Evolutionary conservation across 2,329 filamentous ascomycete species (phyloP), one percentile per base, ranked within the genome.

Genomic region (Penicillium capsulatum): DNA sequence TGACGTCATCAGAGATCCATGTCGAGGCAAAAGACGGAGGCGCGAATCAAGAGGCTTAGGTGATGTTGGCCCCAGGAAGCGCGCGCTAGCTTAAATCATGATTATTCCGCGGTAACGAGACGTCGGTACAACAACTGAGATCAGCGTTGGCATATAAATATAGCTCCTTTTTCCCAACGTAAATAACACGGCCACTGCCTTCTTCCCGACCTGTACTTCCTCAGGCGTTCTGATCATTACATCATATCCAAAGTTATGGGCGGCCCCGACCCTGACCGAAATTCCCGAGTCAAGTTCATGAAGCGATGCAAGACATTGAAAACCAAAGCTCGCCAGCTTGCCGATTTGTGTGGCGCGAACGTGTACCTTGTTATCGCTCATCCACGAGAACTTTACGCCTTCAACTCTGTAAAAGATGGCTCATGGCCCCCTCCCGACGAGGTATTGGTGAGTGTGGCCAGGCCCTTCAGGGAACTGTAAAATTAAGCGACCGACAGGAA

Each of bases 11-110:
- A 24, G 11, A 24, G 22, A 24, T 24, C 22, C 22, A 11, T 8
- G 16, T 15, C 36, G 15, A 22, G 37, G 39, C 26, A 28, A 32
- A 30, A 37, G 41, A 11, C 30, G 34, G 1, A 48, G 35, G 39
- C 34, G 41, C 30, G 31, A 38, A 34, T 39, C 32, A 31, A 33
- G 15, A 26, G 17, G 17, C 28, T 24, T 11, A 24, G 17, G 22
- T 2, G 15, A 11, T 4, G 22, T 32, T 36, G 4, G 19, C 11
- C 15, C 17, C 13, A 30, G 17, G 10, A 42, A 33, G 27, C 33
- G 30, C 17, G n/a, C 16, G 2, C 7, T 3, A 20, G 17, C 24
- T 24, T 24, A 24, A 24, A 24, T 24, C 11, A 1, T 24, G 1
- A 24, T 24, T 24, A n/a, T n/a, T n/a, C 22, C 1, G 11, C 11